phyloP scores from a whole-genome alignment of 2,329 filamentous ascomycete genomes.

The Coniochaeta sp. region DNA sequence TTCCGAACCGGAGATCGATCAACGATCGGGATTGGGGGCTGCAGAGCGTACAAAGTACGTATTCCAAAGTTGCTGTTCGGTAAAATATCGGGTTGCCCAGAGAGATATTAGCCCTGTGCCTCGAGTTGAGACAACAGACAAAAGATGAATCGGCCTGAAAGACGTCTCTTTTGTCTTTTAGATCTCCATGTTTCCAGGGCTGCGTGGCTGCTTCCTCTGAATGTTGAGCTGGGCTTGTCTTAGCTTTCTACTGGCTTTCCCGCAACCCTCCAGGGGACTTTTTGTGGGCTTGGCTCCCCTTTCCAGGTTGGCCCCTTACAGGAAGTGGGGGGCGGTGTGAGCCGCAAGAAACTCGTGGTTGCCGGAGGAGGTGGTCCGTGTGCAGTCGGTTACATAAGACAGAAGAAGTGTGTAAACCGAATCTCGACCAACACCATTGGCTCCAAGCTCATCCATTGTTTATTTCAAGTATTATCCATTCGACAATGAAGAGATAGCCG shows the following conservation, averaged over 20 bases:
- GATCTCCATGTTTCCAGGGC: background rate
- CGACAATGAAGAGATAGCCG: too few species aligned
- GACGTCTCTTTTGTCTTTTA: background rate
- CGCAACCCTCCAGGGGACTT: background rate
- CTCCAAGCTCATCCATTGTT: too few species aligned
- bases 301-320: background rate
- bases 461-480: too few species aligned
- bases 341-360: too few species aligned
- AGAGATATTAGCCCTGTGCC: background rate
- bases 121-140: background rate
- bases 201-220: too few species aligned
- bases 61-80: too few species aligned
- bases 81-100: background rate
- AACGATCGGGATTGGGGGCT: too few species aligned
- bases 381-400: too few species aligned
- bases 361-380: background rate
- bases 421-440: too few species aligned
- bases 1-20: background rate
- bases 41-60: background rate
- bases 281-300: background rate
- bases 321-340: constrained; percentile 1
- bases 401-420: too few species aligned
- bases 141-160: background rate
- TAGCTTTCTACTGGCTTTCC: background rate
- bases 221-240: background rate